These are phyloP conservation scores for Trichoderma erinaceum DNA, from an alignment of 495 filamentous ascomycete species.

Conservation along the genomic window DNA sequence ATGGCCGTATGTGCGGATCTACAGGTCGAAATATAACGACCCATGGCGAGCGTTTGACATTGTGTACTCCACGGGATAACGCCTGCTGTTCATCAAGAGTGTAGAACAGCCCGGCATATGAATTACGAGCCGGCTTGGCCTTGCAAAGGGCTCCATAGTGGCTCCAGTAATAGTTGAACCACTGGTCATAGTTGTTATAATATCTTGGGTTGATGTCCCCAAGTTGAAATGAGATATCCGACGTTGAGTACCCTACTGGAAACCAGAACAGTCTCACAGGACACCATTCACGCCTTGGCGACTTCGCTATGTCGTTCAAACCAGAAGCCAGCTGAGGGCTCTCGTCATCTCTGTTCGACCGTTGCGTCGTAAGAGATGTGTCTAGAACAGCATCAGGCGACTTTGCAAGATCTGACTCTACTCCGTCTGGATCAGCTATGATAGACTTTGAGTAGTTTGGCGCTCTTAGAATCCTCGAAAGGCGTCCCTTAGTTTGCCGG, in stretches of 20 bases:
- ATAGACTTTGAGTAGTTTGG: constrained; percentile 20
- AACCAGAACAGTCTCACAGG: background rate
- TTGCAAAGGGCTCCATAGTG: no score
- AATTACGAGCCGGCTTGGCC: background rate
- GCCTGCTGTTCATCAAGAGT: constrained; percentile 20
- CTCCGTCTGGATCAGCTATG: background rate
- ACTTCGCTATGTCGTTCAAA: background rate
- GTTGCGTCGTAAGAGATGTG: background rate
- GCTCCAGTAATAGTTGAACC: background rate
- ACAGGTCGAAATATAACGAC: constrained; percentile 34
- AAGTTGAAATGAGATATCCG: background rate
- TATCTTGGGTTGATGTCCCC: background rate
- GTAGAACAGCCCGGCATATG: constrained; percentile 36
- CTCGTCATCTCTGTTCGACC: background rate
- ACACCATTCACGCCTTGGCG: background rate
- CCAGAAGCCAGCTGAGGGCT: background rate
- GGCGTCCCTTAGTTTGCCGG: constrained; percentile 23
- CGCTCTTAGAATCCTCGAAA: constrained; percentile 31
- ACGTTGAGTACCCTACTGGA: background rate
- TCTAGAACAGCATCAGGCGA: background rate
- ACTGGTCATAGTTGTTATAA: background rate
- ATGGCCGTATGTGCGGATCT: constrained; percentile 26
- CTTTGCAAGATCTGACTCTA: background rate
- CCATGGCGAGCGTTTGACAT: constrained; percentile 33
- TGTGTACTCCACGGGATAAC: background rate